Evolutionary conservation across 169 alveolate genomes (phyloP).

Genomic region (Perkinsus chesapeaki): DNA sequence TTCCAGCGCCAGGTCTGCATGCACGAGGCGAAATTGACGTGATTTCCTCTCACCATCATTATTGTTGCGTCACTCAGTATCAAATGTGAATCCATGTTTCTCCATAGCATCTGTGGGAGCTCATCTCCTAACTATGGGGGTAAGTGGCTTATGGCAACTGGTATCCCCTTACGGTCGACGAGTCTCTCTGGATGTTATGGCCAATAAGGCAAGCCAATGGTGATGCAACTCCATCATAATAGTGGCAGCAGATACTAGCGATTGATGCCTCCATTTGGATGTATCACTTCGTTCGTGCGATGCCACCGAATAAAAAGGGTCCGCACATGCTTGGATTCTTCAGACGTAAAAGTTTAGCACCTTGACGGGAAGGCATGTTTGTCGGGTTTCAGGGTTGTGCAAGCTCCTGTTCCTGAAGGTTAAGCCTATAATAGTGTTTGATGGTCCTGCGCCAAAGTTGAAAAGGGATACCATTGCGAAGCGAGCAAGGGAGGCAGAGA

Average conservation of each 20-base stretch:
- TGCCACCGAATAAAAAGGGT: neutral
- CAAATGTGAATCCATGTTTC: no score
- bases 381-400: slow-evolving; percentile 48
- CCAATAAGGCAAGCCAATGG: slow-evolving; percentile 39
- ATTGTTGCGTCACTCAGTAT: no score
- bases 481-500: slow-evolving; percentile 46
- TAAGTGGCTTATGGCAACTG: slow-evolving; percentile 58
- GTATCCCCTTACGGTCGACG: slow-evolving; percentile 67
- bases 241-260: slow-evolving; percentile 38
- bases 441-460: slow-evolving; percentile 78
- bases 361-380: neutral
- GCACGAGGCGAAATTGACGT: no score
- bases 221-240: neutral
- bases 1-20: no score
- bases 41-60: no score
- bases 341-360: neutral
- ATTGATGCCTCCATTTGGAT: slow-evolving; percentile 71
- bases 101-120: no score
- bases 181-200: slow-evolving; percentile 54
- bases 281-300: neutral
- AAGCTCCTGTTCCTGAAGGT: slow-evolving; percentile 74
- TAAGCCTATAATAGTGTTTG: slow-evolving; percentile 79
- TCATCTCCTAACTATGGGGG: neutral
- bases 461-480: slow-evolving; percentile 62
- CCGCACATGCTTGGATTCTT: neutral